These are phyloP conservation scores for Crithidia expoeki DNA, from an alignment of 208 protist genomes.

Conservation along the genomic window DNA sequence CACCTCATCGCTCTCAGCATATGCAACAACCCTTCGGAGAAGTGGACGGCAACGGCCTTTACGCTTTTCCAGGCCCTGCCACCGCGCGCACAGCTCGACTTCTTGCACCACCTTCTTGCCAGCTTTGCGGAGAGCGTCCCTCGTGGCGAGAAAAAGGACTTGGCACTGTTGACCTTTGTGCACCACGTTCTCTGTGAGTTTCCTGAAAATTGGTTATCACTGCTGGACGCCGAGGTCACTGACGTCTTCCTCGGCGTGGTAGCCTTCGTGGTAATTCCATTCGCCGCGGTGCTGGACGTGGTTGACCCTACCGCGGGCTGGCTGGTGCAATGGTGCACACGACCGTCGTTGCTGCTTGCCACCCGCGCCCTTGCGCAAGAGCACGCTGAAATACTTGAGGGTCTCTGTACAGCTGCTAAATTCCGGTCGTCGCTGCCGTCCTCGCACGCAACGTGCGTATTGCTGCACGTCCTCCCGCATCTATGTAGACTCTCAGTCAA, in stretches of 20 bases:
- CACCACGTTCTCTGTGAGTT: constrained; percentile 30
- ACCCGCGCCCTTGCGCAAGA: constrained; percentile 13
- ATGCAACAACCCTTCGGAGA: background rate
- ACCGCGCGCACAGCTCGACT: constrained; percentile 27
- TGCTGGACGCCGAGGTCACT: constrained; percentile 43
- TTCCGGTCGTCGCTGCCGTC: background rate
- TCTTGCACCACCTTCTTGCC: constrained; percentile 6
- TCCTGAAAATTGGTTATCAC: constrained; percentile 41
- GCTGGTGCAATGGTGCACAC: constrained; percentile 41
- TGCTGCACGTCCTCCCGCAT: constrained; percentile 24
- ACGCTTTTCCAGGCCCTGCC: constrained; percentile 23
- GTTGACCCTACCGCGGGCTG: constrained; percentile 53
- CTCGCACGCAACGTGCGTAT: constrained; percentile 19
- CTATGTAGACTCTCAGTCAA: background rate
- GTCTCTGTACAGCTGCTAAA: background rate
- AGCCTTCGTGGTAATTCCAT: constrained; percentile 33
- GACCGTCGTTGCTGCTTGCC: constrained; percentile 34
- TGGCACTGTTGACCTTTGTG: constrained; percentile 19
- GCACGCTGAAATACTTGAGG: background rate
- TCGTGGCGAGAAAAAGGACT: background rate
- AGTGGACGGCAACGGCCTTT: constrained; percentile 20
- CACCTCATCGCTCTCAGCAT: constrained; percentile 8
- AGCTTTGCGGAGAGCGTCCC: background rate
- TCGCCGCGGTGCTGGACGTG: constrained; percentile 22
- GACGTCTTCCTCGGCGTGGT: constrained; percentile 45